Evolutionary conservation across 345 rosid genomes (phyloP), one percentile per base, ranked within the genome.

Genomic region (Gossypium stocksii): DNA sequence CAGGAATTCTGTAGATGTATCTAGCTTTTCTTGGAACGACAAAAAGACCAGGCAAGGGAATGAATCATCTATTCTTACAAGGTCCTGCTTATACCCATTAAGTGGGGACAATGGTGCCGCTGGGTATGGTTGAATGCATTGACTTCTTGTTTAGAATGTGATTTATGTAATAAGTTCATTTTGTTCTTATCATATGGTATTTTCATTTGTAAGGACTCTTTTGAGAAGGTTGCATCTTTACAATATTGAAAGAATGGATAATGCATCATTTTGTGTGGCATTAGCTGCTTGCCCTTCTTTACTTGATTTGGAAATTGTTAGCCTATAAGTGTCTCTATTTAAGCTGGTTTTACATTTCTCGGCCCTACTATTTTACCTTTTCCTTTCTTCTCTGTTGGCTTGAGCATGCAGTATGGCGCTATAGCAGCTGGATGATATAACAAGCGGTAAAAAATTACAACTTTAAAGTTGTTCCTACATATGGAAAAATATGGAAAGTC

Each of bases 151-250:
- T 69, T 51, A 25, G 60, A 41, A 41, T 65, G 25, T 16, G 25
- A 22, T 64, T n/a, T 49, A n/a, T 49, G 17, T 20, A 22, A 51
- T 49, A n/a, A 49, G 4, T 11, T 52, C 4, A 60, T 73, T 61
- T 65, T 44, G 7, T 80, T 57, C 58, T 53, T 77, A 19, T 59
- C 71, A 53, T 72, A 62, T 78, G 25, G 57, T 51, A 70, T 66
- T 79, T 59, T 65, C n/a, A 62, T 78, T 62, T 73, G 13, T 53
- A 67, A 89, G 98, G 86, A 81, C 82, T 44, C 85, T 80, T 54
- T 81, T 93, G 90, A 90, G 89, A 79, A 88, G 91, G 80, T 77
- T 93, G 82, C 92, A 93, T 80, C 92, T 93, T 69, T 89, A 91
- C 88, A 82, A 89, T 72, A 77, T 91, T 72, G 85, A 74, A 62